These are phyloP conservation scores for Chenopodium berlandieri DNA, from an alignment of 148 eudicot genomes.

Conservation along the genomic window DNA sequence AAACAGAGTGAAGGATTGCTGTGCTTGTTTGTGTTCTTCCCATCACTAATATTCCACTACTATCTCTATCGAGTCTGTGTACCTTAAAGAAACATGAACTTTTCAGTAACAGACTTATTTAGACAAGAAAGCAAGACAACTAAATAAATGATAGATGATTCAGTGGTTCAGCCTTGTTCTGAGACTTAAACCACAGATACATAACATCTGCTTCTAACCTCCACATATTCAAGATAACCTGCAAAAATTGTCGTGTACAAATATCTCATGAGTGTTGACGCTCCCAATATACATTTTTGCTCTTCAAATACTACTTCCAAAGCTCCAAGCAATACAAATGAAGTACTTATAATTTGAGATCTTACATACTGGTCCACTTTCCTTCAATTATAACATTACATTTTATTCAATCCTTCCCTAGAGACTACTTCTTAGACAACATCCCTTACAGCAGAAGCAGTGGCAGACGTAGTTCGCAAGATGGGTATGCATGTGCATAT, in stretches of 20 bases:
- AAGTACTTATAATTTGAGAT: background rate
- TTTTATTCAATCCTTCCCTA: background rate
- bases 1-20: slow-evolving; percentile 76
- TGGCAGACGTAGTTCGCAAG: too few species aligned
- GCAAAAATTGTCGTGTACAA: background rate
- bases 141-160: too few species aligned
- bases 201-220: background rate
- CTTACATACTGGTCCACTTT: background rate
- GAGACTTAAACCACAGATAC: background rate
- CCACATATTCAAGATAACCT: background rate
- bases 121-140: background rate
- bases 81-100: slow-evolving; percentile 51
- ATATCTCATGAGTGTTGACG: background rate
- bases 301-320: background rate
- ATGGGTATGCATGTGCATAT: too few species aligned
- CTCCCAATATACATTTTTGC: background rate
- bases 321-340: background rate
- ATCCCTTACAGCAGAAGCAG: background rate
- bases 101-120: background rate
- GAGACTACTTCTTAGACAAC: background rate
- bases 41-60: slow-evolving; percentile 96
- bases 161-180: background rate
- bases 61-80: slow-evolving; percentile 96
- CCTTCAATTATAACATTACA: background rate
- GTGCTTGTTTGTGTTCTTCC: slow-evolving; percentile 89